phyloP scores from a whole-genome alignment of 441 rosid genomes.

The Francoa sonchifolia region DNA sequence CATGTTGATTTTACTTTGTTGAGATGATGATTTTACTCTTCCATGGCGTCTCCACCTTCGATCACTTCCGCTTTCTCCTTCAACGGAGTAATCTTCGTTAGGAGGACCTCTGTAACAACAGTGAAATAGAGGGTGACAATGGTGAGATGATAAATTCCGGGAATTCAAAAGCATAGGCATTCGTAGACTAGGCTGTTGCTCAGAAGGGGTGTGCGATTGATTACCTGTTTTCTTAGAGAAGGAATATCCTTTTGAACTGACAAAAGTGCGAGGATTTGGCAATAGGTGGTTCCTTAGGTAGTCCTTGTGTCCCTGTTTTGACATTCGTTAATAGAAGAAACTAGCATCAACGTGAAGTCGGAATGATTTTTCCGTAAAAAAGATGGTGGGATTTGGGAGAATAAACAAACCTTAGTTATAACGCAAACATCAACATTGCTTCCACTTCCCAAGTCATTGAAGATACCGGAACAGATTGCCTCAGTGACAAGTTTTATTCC shows the following conservation, averaged over 20 bases:
- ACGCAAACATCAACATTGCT: conserved; percentile 97
- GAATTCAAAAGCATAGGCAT: too few relatives aligned
- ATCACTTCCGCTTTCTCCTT: conserved; percentile 41
- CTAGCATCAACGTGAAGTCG: conserved; percentile 11
- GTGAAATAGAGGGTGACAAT: too few relatives aligned
- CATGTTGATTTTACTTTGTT: too few relatives aligned
- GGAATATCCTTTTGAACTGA: conserved; percentile 51
- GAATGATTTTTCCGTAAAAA: neutral
- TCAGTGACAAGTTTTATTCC: conserved; percentile 66
- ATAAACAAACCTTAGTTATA: conserved; percentile 64
- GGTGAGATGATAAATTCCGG: too few relatives aligned
- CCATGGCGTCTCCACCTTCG: conserved; percentile 61
- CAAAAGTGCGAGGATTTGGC: conserved; percentile 82
- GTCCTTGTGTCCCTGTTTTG: conserved; percentile 68
- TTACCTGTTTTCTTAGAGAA: conserved; percentile 76
- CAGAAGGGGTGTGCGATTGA: conserved; percentile 11
- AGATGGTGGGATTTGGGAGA: neutral
- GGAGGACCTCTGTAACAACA: conserved; percentile 58
- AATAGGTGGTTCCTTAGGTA: conserved; percentile 75
- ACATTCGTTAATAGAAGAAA: conserved; percentile 7
- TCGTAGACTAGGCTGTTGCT: too few relatives aligned
- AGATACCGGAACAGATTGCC: conserved; percentile 84
- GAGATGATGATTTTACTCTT: too few relatives aligned
- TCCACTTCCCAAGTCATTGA: conserved; percentile 96
- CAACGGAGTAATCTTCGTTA: conserved; percentile 60